Conservation (phyloP, 495 filamentous ascomycete genomes). For the Hypoxylon lienhwacheense region DNA sequence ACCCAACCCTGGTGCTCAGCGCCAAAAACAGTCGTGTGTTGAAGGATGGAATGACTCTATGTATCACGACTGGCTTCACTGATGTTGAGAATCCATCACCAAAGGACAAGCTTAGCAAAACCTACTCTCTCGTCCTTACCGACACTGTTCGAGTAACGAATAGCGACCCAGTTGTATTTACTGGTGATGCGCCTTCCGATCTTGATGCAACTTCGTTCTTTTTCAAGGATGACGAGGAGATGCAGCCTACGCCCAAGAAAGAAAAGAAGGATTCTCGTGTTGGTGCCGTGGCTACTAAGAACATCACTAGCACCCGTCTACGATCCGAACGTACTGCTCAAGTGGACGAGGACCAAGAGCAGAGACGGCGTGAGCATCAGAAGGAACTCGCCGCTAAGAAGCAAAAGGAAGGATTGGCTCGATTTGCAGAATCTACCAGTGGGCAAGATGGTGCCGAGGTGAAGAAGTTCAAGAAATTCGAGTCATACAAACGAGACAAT, state of each 20-base stretch:
- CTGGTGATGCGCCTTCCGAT: slow-evolving; percentile 85
- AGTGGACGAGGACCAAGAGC: slow-evolving; percentile 86
- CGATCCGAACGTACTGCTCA: slow-evolving; percentile 86
- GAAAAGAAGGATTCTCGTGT: slow-evolving; percentile 79
- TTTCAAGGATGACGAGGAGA: slow-evolving; percentile 89
- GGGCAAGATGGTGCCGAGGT: slow-evolving; percentile 86
- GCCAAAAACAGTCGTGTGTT: slow-evolving; percentile 78
- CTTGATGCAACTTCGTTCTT: slow-evolving; percentile 94
- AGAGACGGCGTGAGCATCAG: slow-evolving; percentile 85
- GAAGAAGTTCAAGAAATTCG: slow-evolving; percentile 98
- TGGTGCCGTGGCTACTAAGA: slow-evolving; percentile 82
- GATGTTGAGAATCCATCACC: slow-evolving; percentile 81
- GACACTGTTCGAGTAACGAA: slow-evolving; percentile 88
- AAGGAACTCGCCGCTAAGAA: slow-evolving; percentile 86
- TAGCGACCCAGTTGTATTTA: slow-evolving; percentile 82
- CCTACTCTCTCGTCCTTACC: slow-evolving; percentile 84
- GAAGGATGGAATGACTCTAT: slow-evolving; percentile 96
- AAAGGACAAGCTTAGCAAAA: slow-evolving; percentile 81
- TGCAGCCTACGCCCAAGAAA: slow-evolving; percentile 67
- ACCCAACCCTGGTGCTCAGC: slow-evolving; percentile 78
- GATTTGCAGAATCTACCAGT: slow-evolving; percentile 77
- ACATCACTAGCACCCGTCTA: slow-evolving; percentile 90
- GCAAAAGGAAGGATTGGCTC: slow-evolving; percentile 79
- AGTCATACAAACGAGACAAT: slow-evolving; percentile 98
- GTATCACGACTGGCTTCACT: slow-evolving; percentile 81